phyloP scores from a whole-genome alignment of 768 basidiomycete species.

The Boletus patriciae region DNA sequence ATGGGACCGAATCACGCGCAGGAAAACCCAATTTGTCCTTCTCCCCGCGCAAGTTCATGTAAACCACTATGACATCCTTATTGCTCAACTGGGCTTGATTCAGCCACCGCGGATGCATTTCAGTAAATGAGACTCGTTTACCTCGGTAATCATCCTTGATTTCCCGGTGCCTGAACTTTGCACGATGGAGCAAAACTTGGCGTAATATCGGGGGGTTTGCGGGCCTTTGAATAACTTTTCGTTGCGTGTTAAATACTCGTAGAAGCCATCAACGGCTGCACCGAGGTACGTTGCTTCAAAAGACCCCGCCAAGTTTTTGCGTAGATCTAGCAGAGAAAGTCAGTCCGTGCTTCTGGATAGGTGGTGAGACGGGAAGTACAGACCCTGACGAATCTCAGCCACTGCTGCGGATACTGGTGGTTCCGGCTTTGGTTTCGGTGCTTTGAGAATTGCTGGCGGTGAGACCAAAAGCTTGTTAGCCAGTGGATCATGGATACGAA shows the following conservation, averaged over 20 bases:
- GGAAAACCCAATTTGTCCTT: conserved; percentile 12
- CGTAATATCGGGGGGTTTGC: neutral
- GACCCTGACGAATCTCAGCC: neutral
- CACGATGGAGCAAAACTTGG: conserved; percentile 9
- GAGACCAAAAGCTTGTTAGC: neutral
- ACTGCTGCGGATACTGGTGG: too few species aligned
- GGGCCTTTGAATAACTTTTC: conserved; percentile 2
- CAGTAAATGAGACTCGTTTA: neutral
- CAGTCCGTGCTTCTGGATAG: neutral
- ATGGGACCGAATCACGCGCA: conserved; percentile 10
- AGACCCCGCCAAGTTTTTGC: neutral
- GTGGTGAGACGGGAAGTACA: neutral
- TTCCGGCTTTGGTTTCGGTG: neutral
- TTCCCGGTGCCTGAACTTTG: conserved; percentile 17
- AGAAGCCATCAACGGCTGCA: conserved; percentile 15
- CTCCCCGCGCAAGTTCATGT: conserved; percentile 14
- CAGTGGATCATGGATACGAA: too few species aligned
- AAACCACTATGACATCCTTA: conserved; percentile 15
- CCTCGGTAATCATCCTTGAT: conserved; percentile 17
- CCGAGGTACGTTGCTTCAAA: conserved; percentile 1
- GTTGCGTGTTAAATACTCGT: conserved; percentile 17
- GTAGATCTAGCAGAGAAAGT: neutral
- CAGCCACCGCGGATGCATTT: neutral
- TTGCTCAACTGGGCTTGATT: conserved; percentile 2
- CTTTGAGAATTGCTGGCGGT: neutral